phyloP scores from a whole-genome alignment of 345 rosid species.

The Populus davidiana region DNA sequence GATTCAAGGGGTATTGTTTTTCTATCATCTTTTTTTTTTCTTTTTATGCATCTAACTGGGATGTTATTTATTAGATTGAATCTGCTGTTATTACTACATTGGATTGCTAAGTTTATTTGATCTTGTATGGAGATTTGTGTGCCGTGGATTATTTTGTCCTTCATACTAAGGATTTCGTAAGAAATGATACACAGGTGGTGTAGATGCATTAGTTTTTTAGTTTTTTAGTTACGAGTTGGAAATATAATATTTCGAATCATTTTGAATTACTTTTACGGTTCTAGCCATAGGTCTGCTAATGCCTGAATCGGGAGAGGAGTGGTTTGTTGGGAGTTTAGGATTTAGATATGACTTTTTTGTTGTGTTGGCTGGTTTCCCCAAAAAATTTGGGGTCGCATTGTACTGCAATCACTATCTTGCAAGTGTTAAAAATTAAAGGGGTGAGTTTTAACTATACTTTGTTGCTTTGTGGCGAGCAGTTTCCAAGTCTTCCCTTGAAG shows the following conservation, averaged over 20 bases:
- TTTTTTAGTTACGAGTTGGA: background rate
- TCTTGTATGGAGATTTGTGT: background rate
- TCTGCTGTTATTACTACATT: no score
- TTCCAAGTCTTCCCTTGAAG: background rate
- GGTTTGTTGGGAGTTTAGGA: background rate
- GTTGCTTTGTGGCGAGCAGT: background rate
- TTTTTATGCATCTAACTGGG: background rate
- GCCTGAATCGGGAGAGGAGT: background rate
- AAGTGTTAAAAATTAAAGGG: background rate
- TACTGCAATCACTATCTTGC: background rate
- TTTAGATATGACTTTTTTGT: background rate
- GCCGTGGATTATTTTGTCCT: background rate
- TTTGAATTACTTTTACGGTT: background rate
- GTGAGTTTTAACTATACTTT: background rate
- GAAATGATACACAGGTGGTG: background rate
- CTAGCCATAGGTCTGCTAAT: background rate
- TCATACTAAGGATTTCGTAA: background rate
- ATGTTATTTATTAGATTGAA: background rate
- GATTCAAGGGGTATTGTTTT: slow-evolving; percentile 71
- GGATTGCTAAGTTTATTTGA: background rate
- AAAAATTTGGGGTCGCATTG: background rate
- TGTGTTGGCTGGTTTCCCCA: background rate
- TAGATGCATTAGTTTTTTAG: background rate
- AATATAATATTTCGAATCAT: background rate
- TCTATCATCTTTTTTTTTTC: background rate